Evolutionary conservation across 345 rosid genomes (phyloP), one percentile per base, ranked within the genome.

Genomic region (Heritiera fomes): DNA sequence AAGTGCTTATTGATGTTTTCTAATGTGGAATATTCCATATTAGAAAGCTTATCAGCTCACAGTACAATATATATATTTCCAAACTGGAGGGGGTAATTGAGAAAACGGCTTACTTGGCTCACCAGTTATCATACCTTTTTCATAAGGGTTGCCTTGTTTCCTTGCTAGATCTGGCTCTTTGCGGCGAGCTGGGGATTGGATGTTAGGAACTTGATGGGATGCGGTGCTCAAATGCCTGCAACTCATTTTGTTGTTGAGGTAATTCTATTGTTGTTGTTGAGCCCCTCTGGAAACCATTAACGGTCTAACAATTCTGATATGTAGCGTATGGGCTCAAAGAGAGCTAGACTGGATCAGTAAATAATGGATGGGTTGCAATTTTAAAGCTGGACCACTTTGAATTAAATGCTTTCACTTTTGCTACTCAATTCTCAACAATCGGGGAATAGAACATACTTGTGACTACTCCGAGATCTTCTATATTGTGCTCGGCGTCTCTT

Each of bases 151-250:
- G 78, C 84, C 88, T 80, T 88, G 87, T 90, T 93, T 93, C 87
- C 89, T 92, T 95, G 87, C 86, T 93, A 90, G 98, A 91, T 93
- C 84, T 89, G 93, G 92, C 89, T 84, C 88, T 86, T 85, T 88
- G 89, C 89, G 77, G 91, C 88, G 77, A 85, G 83, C 83, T 90
- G 93, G 91, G 91, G 90, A 88, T 84, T 86, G 94, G 96, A 86
- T 86, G 83, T 86, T 85, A 94, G 90, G 93, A 86, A 87, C 90
- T 90, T 86, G 92, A 91, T 88, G 91, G 92, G 90, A 87, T 90
- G 91, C 82, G 90, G 86, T 90, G 90, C 89, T 81, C 79, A 71
- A 77, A 67, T 82, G 86, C 85, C 85, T 82, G 82, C 85, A 85
- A 76, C 86, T 88, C 88, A 75, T 85, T 84, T 82, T 84, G 78